Base-by-base conservation (phyloP, 2,329 filamentous ascomycete genomes). In the Paecilomyces niveus region DNA sequence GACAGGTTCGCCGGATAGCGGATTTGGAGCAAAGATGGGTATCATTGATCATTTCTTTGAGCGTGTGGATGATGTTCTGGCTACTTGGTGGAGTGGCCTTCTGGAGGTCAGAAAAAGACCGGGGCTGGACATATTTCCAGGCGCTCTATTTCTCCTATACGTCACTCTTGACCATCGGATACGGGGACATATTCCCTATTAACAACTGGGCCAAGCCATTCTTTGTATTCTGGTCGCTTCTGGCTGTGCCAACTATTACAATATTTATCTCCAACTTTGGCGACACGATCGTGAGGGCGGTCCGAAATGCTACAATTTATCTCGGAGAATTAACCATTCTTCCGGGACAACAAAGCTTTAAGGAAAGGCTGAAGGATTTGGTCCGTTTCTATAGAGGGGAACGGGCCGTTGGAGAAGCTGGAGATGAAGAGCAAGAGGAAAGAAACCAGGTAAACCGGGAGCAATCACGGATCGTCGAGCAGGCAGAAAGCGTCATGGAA, bases 261-360 rank as follows among this genome's bases (percentile, higher is more conserved):
- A 71, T 76, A 13, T 66, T 76, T n/a, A 72, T 76, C 22, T 72
- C 72, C 8, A 72, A 70, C 49, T 70, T 76, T 39, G 71, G 72
- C 9, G 72, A 74, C 54, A 75, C 72, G 0, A 59, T 76, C 9
- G 79, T 85, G 59, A 81, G 81, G 59, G 71, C 72, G 8, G 78
- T 85, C 68, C 78, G 79, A 22, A 80, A 85, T 54, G 58, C 80
- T n/a, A 83, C 81, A 0, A 78, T 82, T n/a, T 83, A 78, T 74
- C 60, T 83, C 3, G 83, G 81, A 11, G 78, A 80, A 31, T 62
- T 84, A 24, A 84, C 83, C 1, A 76, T 85, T 18, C 67, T 84
- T 1, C 82, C 82, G 1, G 77, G 75, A 8, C 80, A 83, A 32
- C 63, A 75, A 54, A 75, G 78, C 9, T 68, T 67, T 31, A 58